Percentiles rank a stretch among this genome's conserved stretches.
phyloP scores from a whole-genome alignment of 2,329 filamentous ascomycete genomes.

The Sordariomycetes sp. region DNA sequence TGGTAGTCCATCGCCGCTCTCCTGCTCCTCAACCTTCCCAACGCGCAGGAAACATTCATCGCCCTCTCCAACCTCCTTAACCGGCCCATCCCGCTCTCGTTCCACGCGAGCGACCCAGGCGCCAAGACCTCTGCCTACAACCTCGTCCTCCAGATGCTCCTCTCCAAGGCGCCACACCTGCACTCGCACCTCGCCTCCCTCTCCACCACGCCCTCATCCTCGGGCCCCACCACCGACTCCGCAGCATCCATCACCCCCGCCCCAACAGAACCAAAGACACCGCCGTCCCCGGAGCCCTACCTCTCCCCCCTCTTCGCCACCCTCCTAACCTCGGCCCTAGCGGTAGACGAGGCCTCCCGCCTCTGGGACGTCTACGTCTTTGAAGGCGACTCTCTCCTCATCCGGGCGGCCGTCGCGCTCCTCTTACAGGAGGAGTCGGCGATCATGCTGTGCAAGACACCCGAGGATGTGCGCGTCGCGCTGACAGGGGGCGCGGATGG shows the following conservation, averaged over 20 bases:
- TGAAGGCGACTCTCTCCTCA: constrained; percentile 61
- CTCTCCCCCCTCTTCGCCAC: constrained; percentile 47
- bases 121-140: constrained; percentile 58
- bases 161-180: constrained; percentile 49
- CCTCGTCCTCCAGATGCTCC: constrained; percentile 52
- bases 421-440: constrained; percentile 40
- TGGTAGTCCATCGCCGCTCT: constrained; percentile 56
- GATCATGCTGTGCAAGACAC: constrained; percentile 30
- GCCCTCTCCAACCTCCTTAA: constrained; percentile 67
- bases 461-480: constrained; percentile 27
- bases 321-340: constrained; percentile 49
- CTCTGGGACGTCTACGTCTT: constrained; percentile 77
- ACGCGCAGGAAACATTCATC: constrained; percentile 51
- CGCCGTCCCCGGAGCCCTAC: constrained; percentile 29
- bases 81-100: constrained; percentile 59
- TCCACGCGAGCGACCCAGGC: constrained; percentile 57
- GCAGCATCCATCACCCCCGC: too few relatives aligned
- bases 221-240: too few relatives aligned
- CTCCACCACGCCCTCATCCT: not conserved
- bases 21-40: constrained; percentile 57
- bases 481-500: constrained; percentile 17
- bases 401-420: constrained; percentile 58
- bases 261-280: too few relatives aligned
- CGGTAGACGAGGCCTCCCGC: constrained; percentile 56
- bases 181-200: constrained; percentile 44